Percentiles rank a stretch among this genome's conserved stretches.
Conservation (phyloP, 2,329 filamentous ascomycete species). For the Sarocladium brachiariae region DNA sequence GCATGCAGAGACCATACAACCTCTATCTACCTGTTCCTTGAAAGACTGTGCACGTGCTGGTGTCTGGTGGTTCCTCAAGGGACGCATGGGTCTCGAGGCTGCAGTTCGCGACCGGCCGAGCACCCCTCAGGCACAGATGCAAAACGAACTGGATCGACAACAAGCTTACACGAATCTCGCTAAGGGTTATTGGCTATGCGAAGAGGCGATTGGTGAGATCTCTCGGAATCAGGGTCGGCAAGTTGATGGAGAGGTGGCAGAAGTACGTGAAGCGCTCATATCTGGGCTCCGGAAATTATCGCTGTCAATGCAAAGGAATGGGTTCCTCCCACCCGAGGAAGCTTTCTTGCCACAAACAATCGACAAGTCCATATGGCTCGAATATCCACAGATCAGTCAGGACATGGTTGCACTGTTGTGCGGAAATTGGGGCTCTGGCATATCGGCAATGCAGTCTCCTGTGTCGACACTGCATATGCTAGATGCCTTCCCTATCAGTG, state of each 20-base stretch:
- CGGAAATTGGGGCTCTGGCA: constrained; percentile 46
- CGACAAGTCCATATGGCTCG: constrained; percentile 75
- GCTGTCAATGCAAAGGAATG: constrained; percentile 78
- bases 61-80: constrained; percentile 86
- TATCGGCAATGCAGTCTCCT: constrained; percentile 41
- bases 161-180: constrained; percentile 82
- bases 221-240: constrained; percentile 34
- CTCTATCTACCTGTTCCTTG: constrained; percentile 55
- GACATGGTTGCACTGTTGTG: constrained; percentile 66
- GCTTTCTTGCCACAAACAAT: constrained; percentile 67
- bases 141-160: constrained; percentile 51
- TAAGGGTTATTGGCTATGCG: constrained; percentile 77
- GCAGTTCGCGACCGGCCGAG: constrained; percentile 58
- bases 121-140: constrained; percentile 43
- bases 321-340: constrained; percentile 65
- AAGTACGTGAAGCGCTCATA: constrained; percentile 48
- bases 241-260: constrained; percentile 40
- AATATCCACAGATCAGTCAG: constrained; percentile 66
- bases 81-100: constrained; percentile 67
- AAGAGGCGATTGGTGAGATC: constrained; percentile 47
- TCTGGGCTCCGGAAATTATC: constrained; percentile 66
- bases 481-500: constrained; percentile 69
- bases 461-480: constrained; percentile 46
- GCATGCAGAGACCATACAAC: constrained; percentile 67
- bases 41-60: constrained; percentile 65